Evolutionary conservation across 2,329 filamentous ascomycete genomes (phyloP).

Genomic region (Bertia moriformis): DNA sequence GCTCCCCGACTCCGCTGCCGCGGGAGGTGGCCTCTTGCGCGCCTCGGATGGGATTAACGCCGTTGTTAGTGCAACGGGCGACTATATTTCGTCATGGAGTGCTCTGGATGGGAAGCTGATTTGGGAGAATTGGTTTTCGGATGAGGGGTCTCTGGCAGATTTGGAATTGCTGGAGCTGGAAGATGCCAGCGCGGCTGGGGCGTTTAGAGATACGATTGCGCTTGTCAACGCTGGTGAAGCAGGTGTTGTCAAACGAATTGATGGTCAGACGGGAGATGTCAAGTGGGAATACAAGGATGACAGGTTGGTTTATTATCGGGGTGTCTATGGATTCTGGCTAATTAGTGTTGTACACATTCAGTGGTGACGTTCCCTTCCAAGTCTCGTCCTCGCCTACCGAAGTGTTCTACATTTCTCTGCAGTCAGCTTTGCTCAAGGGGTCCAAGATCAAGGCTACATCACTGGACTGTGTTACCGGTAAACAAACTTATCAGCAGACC

Average conservation of each 20-base stretch:
- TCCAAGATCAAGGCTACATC: conserved; percentile 47
- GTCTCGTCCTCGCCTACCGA: conserved; percentile 39
- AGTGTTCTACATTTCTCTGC: conserved; percentile 48
- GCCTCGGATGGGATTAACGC: conserved; percentile 18
- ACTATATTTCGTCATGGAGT: not conserved
- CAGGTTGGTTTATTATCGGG: not conserved
- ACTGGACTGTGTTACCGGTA: conserved; percentile 43
- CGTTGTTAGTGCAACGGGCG: not conserved
- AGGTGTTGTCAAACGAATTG: not conserved
- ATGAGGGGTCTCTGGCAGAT: not conserved
- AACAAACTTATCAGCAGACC: conserved; percentile 37
- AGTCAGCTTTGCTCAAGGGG: conserved; percentile 37
- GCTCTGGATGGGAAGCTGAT: not conserved
- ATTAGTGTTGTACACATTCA: not conserved
- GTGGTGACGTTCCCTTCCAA: conserved; percentile 31
- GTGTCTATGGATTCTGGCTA: not conserved
- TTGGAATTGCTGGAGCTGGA: not conserved
- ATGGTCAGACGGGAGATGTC: not conserved
- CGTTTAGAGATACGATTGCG: not conserved
- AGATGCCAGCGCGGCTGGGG: not conserved
- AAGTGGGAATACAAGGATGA: conserved; percentile 1
- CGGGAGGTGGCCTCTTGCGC: conserved; percentile 9
- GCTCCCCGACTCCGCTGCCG: conserved; percentile 3
- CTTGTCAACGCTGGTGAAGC: not conserved
- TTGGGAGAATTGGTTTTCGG: not conserved